phyloP scores from a whole-genome alignment of 768 basidiomycete genomes.

The Trametes elegans region DNA sequence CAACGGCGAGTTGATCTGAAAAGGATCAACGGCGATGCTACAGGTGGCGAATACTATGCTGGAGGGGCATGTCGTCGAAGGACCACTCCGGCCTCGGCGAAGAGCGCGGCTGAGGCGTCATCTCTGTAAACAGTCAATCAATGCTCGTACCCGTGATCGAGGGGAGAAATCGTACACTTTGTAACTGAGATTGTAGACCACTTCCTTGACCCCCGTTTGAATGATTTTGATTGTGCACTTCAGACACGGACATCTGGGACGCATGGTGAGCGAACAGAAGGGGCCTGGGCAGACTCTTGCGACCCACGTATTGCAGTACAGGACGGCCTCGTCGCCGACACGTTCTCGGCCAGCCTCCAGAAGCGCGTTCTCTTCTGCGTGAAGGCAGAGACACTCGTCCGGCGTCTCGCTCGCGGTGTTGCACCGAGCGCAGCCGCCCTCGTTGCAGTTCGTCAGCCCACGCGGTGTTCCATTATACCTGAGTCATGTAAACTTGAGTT shows the following conservation, averaged over 20 bases:
- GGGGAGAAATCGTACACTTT: constrained; percentile 66
- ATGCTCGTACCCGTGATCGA: background rate
- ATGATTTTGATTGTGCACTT: constrained; percentile 97
- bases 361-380: constrained; percentile 97
- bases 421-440: constrained; percentile 88
- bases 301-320: constrained; percentile 97
- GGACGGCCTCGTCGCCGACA: constrained; percentile 74
- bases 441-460: constrained; percentile 83
- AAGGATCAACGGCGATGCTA: no score
- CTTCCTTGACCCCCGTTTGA: constrained; percentile 86
- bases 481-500: constrained; percentile 1
- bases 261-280: background rate
- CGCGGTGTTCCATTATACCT: constrained; percentile 97
- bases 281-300: background rate
- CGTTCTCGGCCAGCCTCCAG: constrained; percentile 92
- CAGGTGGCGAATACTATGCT: no score
- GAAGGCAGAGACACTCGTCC: constrained; percentile 88
- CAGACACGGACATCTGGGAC: constrained; percentile 90
- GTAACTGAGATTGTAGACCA: constrained; percentile 94
- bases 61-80: constrained; percentile 68
- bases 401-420: constrained; percentile 53
- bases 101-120: constrained; percentile 73
- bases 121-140: constrained; percentile 48
- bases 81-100: constrained; percentile 79
- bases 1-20: no score